These are phyloP conservation scores for Aspergillus floridensis DNA, from an alignment of 2,329 filamentous ascomycete genomes.

Conservation along the genomic window DNA sequence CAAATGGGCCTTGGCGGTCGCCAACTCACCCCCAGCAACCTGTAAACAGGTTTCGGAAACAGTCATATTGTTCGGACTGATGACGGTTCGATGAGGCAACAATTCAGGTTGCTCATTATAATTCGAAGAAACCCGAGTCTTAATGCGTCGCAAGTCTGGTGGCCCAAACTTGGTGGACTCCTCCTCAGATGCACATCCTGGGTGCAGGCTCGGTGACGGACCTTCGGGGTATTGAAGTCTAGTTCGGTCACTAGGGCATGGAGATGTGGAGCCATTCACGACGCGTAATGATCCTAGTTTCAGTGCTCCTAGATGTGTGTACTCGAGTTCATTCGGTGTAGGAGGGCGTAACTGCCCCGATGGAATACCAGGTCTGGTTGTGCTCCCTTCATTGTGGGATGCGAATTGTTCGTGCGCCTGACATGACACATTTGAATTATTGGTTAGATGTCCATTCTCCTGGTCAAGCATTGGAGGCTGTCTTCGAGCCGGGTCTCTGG, in stretches of 20 bases:
- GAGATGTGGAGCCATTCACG: conserved; percentile 40
- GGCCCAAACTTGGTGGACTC: background rate
- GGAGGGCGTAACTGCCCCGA: conserved; percentile 19
- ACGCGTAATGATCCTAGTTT: conserved; percentile 41
- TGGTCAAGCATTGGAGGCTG: conserved; percentile 25
- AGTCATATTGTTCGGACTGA: background rate
- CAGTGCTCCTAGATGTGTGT: conserved; percentile 42
- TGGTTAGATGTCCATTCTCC: conserved; percentile 17
- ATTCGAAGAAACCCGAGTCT: background rate
- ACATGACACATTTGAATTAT: conserved; percentile 8
- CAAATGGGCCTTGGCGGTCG: background rate
- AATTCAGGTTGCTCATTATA: background rate
- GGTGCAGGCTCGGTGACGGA: background rate
- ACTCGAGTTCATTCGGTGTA: conserved; percentile 32
- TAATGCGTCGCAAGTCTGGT: background rate
- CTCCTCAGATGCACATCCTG: background rate
- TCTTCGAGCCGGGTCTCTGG: conserved; percentile 21
- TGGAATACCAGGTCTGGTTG: conserved; percentile 12
- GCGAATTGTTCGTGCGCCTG: conserved; percentile 21
- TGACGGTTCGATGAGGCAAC: too few relatives aligned
- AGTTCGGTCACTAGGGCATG: conserved; percentile 36
- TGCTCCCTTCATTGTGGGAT: conserved; percentile 10
- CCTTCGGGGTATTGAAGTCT: conserved; percentile 18
- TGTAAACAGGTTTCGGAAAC: background rate
- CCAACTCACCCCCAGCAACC: background rate